Evolutionary conservation across 2,329 filamentous ascomycete species (phyloP).

Genomic region (Atkinsonella hypoxylon): DNA sequence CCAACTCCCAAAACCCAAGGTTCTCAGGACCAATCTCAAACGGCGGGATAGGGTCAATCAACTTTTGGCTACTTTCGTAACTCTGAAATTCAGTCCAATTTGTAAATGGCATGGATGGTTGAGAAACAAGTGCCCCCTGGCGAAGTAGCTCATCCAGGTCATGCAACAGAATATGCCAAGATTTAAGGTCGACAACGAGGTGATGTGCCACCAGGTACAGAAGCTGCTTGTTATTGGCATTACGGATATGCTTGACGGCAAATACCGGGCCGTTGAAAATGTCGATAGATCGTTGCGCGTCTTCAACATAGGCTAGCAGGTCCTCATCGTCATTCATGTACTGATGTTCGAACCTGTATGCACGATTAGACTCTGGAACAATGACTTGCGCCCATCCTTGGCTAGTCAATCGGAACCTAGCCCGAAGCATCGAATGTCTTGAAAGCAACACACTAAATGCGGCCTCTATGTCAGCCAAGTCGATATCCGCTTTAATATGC

Average conservation of each 20-base stretch:
- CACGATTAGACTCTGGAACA: slow-evolving; percentile 24
- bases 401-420: slow-evolving; percentile 27
- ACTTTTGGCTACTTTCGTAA: slow-evolving; percentile 20
- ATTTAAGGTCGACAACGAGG: slow-evolving; percentile 37
- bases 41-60: slow-evolving; percentile 21
- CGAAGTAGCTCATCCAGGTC: slow-evolving; percentile 38
- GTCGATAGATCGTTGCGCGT: slow-evolving; percentile 32
- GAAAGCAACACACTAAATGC: slow-evolving; percentile 36
- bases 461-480: slow-evolving; percentile 31
- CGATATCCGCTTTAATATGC: slow-evolving; percentile 27
- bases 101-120: slow-evolving; percentile 33
- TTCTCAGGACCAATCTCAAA: slow-evolving; percentile 28
- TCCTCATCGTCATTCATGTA: slow-evolving; percentile 28
- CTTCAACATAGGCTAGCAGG: slow-evolving; percentile 26
- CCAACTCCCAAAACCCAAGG: slow-evolving; percentile 35
- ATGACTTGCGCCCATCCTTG: slow-evolving; percentile 36
- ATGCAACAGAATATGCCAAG: slow-evolving; percentile 37
- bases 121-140: slow-evolving; percentile 30
- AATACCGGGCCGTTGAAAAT: slow-evolving; percentile 40
- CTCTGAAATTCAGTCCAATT: slow-evolving; percentile 37
- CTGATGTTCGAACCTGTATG: slow-evolving; percentile 33
- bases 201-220: slow-evolving; percentile 40
- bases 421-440: slow-evolving; percentile 40
- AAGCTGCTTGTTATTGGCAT: slow-evolving; percentile 31
- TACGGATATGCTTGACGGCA: slow-evolving; percentile 34